Percentiles rank a stretch among this genome's conserved stretches.
These are phyloP conservation scores for Madurella mycetomatis DNA, from an alignment of 2,329 filamentous ascomycete genomes.

Conservation along the genomic window DNA sequence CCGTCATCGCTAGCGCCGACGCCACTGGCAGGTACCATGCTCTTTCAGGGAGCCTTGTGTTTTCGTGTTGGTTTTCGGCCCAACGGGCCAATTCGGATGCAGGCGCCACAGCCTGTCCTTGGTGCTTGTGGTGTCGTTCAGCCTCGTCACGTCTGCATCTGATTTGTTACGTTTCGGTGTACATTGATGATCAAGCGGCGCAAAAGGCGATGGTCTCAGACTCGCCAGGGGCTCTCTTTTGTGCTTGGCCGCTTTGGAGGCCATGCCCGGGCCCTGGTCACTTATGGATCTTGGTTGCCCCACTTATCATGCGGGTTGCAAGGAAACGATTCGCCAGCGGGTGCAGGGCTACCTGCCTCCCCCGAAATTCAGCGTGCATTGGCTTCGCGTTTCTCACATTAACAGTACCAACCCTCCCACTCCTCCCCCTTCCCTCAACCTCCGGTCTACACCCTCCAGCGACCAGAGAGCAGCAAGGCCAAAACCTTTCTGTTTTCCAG, in stretches of 20 bases:
- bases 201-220: slow-evolving; percentile 2
- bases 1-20: not conserved
- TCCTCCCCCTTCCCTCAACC: slow-evolving; percentile 21
- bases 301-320: slow-evolving; percentile 15
- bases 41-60: not conserved
- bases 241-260: slow-evolving; percentile 2
- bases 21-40: slow-evolving; percentile 9
- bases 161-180: too few relatives aligned
- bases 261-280: slow-evolving; percentile 7
- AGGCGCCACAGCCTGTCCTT: not conserved
- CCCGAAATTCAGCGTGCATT: slow-evolving; percentile 25
- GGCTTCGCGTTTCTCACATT: slow-evolving; percentile 26
- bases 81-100: too few relatives aligned
- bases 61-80: not conserved
- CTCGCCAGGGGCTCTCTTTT: not conserved
- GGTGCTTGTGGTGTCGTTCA: not conserved
- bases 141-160: not conserved
- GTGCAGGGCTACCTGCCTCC: slow-evolving; percentile 15
- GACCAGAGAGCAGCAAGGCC: slow-evolving; percentile 17
- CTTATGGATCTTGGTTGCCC: slow-evolving; percentile 14
- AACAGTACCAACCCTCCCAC: slow-evolving; percentile 27
- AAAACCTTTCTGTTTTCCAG: slow-evolving; percentile 16
- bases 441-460: slow-evolving; percentile 22
- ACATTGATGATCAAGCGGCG: not conserved
- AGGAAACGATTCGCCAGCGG: slow-evolving; percentile 16